These are phyloP conservation scores for Citrullus mucosospermus DNA, from an alignment of 306 rosid genomes.

Conservation along the genomic window DNA sequence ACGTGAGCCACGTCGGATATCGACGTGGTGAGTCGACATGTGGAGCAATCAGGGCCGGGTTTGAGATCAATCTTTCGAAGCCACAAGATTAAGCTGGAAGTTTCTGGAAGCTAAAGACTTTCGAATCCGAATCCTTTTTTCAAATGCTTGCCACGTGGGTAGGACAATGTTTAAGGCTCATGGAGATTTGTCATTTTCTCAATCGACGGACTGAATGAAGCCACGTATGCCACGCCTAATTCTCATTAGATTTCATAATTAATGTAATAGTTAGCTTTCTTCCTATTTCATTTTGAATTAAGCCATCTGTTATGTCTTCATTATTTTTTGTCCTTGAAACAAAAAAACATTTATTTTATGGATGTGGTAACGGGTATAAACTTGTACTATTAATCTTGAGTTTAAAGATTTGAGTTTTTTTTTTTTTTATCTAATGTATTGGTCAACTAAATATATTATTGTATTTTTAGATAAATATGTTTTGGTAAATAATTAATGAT, in stretches of 20 bases:
- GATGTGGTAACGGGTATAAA: too few relatives aligned
- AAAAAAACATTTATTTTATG: too few relatives aligned
- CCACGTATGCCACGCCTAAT: not conserved
- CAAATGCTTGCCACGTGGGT: slow-evolving; percentile 3
- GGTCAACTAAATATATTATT: too few relatives aligned
- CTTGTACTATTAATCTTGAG: too few relatives aligned
- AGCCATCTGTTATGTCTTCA: too few relatives aligned
- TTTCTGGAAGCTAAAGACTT: slow-evolving; percentile 31
- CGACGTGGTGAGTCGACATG: slow-evolving; percentile 28
- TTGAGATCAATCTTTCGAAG: not conserved
- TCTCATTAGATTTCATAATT: not conserved
- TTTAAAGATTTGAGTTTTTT: too few relatives aligned
- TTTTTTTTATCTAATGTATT: too few relatives aligned
- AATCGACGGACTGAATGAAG: not conserved
- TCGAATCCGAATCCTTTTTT: not conserved
- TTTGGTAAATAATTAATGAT: too few relatives aligned
- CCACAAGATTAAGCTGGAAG: slow-evolving; percentile 18
- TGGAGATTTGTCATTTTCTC: not conserved
- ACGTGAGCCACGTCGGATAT: slow-evolving; percentile 29
- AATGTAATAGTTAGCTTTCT: not conserved
- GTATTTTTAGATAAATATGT: too few relatives aligned
- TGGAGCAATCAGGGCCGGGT: slow-evolving; percentile 29
- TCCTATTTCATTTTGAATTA: not conserved
- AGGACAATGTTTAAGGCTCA: not conserved
- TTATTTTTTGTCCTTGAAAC: too few relatives aligned